Evolutionary conservation across 1,284 basidiomycete genomes (phyloP), one percentile per base, ranked within the genome.

Genomic region (Marasmius tenuissimus): DNA sequence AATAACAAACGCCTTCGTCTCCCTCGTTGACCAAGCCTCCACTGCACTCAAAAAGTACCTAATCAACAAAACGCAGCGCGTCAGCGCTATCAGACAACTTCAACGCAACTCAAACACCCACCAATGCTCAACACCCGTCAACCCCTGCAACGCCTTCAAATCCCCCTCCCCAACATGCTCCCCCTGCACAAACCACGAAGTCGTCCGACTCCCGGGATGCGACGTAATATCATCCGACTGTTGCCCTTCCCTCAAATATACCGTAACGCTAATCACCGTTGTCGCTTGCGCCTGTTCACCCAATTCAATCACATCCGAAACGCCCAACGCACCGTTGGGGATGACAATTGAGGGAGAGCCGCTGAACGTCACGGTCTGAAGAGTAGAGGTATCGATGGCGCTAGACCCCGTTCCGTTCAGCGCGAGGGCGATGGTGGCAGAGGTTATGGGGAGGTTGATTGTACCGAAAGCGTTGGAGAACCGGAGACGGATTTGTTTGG

Each of bases 131-230:
- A 73, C 72, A 58, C 69, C 79, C 51, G 62, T 58, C 18, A 65
- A 61, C 6, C 68, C 70, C 8, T 72, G 52, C 40, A 69, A 74
- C 4, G 2, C 50, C 27, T 75, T 76, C 58, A 81, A 63, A 59
- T 75, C 75, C 20, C 63, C 65, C 1, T 75, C 75, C 8, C 63
- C 61, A 20, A 78, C 73, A 22, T 72, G 68, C 65, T 84, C 76
- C 1, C 81, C 81, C 58, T 71, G 70, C 5, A 70, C 66, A 61
- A 81, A 74, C 74, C 75, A 83, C 18, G 72, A 72, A 22, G 80
- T 81, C 16, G 81, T 81, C 54, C 79, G 68, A 62, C 80, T 82
- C n/a, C 80, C 79, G 9, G 81, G 82, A 62, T 84, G 82, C 27
- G 75, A 75, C 3, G 80, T 82, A 60, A 83, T 78, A 40, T 63